A percentile compares a stretch with the other conserved stretches of the same genome.
These are phyloP conservation scores for Corchorus olitorius DNA, from an alignment of 345 rosid species.

Conservation along the genomic window DNA sequence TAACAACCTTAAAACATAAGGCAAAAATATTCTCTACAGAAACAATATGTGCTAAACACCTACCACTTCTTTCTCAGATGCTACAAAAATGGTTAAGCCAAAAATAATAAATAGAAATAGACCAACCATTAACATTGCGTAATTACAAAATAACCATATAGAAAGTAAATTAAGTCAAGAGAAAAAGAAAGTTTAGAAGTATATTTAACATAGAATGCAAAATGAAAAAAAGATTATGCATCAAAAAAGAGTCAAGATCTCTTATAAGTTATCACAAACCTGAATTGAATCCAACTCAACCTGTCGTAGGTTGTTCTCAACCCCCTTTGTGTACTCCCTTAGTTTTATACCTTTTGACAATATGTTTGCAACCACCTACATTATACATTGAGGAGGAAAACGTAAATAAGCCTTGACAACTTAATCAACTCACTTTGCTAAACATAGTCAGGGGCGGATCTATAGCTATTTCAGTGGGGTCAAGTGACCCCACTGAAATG, in stretches of 20 bases:
- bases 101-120: background rate
- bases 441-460: too few species aligned
- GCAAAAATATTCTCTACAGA: background rate
- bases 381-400: background rate
- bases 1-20: background rate
- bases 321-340: constrained; percentile 90
- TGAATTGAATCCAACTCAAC: constrained; percentile 92
- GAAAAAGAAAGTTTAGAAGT: too few species aligned
- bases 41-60: background rate
- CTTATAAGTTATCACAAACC: constrained; percentile 42
- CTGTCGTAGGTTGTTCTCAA: constrained; percentile 92
- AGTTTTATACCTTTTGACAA: constrained; percentile 79
- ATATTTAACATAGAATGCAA: background rate
- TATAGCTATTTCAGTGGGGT: too few species aligned
- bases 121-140: background rate
- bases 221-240: background rate
- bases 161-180: background rate
- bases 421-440: constrained; percentile 1
- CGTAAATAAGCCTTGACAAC: constrained; percentile 6
- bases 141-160: background rate
- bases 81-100: background rate
- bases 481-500: too few species aligned
- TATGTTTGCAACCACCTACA: constrained; percentile 86
- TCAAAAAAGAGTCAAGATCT: background rate
- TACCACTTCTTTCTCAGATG: background rate